Evolutionary conservation across 208 protist genomes (phyloP), one percentile per base, ranked within the genome.

Genomic region (Wallacemonas collosoma): DNA sequence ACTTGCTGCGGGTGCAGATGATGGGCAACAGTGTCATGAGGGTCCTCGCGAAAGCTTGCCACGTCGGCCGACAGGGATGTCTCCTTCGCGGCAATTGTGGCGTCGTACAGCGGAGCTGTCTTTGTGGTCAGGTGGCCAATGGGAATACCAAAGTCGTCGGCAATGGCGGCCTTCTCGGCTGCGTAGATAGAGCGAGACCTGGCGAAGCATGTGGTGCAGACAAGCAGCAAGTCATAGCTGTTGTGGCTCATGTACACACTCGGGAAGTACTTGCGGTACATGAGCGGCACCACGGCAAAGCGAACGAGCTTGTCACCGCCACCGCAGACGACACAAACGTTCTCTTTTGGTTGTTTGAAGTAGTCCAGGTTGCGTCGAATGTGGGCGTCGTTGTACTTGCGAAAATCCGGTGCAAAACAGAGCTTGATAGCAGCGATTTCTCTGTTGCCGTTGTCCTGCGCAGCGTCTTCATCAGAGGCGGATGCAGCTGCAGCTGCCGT

Each of bases 211-310:
- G 11, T 67, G 17, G 81, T 80, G 63, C 83, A 91, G 40, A 91
- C 50, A 38, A 91, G 76, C 54, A 92, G 72, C 40, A 92, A 55
- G 45, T 92, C 87, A 71, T 88, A 92, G 74, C 81, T 89, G 66
- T 92, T 89, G 73, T 92, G 83, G 50, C 81, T 89, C 83, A 92
- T 89, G 75, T 86, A 92, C 44, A 88, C 82, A 62, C 81, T 88
- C 3, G 83, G 83, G 56, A 92, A 92, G 72, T 86, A 86, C 48
- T 84, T 88, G 41, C 87, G 73, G 66, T 89, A 88, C 73, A 82
- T 79, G 54, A 92, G 65, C 7, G 83, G 83, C 14, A 88, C 82
- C 1, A 92, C 80, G 39, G 81, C 81, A 64, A 87, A 92, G 47
- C 84, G 78, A 38, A 87, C 81, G 5, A 92, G 67, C 14, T 75